Percentiles rank a stretch among this genome's conserved stretches.
phyloP scores from a whole-genome alignment of 2,329 filamentous ascomycete species.

The Botrytis medusae region DNA sequence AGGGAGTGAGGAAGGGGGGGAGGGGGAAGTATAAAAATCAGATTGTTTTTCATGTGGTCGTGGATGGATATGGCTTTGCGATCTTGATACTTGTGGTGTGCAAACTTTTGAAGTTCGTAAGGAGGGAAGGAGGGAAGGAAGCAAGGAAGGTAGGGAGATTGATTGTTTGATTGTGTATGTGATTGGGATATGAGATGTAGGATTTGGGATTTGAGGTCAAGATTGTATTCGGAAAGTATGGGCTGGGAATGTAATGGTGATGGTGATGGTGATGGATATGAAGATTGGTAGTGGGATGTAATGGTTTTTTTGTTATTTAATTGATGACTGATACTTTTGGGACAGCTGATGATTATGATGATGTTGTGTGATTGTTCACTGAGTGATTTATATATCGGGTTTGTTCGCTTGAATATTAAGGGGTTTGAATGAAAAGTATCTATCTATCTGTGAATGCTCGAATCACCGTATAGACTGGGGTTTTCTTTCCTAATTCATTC shows the following conservation, averaged over 20 bases:
- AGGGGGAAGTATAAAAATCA: neutral
- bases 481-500: too few species aligned
- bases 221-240: neutral
- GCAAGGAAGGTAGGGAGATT: neutral
- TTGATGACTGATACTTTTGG: neutral
- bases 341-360: neutral
- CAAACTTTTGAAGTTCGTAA: too few species aligned
- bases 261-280: neutral
- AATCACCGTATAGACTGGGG: neutral
- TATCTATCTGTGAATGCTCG: neutral
- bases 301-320: neutral
- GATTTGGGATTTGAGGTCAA: neutral
- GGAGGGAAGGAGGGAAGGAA: too few species aligned
- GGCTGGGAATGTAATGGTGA: neutral
- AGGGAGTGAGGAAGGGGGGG: neutral
- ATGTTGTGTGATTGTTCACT: neutral
- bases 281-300: neutral
- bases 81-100: neutral
- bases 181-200: neutral
- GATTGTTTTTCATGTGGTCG: neutral
- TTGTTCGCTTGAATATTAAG: neutral
- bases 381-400: neutral
- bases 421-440: neutral
- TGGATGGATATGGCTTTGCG: neutral
- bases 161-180: neutral